Base-by-base conservation (phyloP, 1,139 yeast species). In the Kurtzmaniella quercitrusa region DNA sequence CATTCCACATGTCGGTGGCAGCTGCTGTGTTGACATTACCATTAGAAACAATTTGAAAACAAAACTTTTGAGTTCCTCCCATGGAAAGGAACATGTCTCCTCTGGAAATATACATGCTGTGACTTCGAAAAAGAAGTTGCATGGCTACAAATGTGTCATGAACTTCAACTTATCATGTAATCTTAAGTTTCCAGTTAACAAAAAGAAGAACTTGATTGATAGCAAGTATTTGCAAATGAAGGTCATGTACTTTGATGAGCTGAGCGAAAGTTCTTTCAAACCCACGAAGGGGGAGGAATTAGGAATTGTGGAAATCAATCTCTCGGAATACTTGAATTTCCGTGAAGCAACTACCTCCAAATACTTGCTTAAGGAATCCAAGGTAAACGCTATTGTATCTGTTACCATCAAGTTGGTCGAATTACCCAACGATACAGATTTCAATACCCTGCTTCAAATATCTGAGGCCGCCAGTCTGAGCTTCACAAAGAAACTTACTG, bases 1-100 rank as follows among this genome's bases (percentile, higher is more conserved):
- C 56, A 78, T 91, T 33, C 98, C 98, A 0, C 88, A 87, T 51
- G 75, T 85, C 2, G 70, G 80, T 2, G 95, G 96, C 1, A 60
- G 68, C 36, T 82, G 93, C 52, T 82, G 63, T 51, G 78, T 88
- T 21, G 81, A 82, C 33, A 48, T 71, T 2, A 61, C 64, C 33
- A 61, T 71, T 5, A 63, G 65, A 44, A 75, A 72, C 11, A 33
- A 36, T 17, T 40, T 40, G 14, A 41, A 19, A 28, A 11, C 19
- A 21, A 35, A 36, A 19, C 38, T 40, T 22, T 38, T 39, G 23
- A 35, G n/a, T 36, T 38, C 32, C 18, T 39, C 14, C 33, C 45
- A 18, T 26, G 22, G 14, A 17, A 36, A 23, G 42, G 30, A 41
- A 36, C 14, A 39, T 36, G n/a, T 38, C 38, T 43, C 59, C 2